Conservation (phyloP, 306 rosid genomes). For the Trifolium repens region DNA sequence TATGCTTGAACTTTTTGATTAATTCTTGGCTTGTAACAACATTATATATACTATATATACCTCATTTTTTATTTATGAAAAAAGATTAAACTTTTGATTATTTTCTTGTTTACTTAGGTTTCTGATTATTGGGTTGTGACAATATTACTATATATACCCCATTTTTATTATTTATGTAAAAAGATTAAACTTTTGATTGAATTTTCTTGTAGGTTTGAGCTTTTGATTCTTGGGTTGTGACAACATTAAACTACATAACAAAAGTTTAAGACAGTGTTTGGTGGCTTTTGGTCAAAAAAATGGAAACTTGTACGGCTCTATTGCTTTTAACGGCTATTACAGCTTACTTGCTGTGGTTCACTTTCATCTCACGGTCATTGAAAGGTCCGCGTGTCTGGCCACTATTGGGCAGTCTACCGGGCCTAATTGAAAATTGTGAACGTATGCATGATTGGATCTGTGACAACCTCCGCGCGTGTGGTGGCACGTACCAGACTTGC, state of each 20-base stretch:
- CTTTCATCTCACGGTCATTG: slow-evolving; percentile 84
- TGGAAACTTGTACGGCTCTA: slow-evolving; percentile 77
- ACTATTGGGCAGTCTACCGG: slow-evolving; percentile 85
- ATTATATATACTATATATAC: neutral
- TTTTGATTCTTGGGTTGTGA: slow-evolving; percentile 10
- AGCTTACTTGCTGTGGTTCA: slow-evolving; percentile 77
- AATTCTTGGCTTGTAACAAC: neutral
- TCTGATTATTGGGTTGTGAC: neutral
- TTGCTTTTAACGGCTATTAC: slow-evolving; percentile 75
- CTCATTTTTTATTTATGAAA: neutral
- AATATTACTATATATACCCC: neutral
- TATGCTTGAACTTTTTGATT: slow-evolving; percentile 34
- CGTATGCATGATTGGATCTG: slow-evolving; percentile 95
- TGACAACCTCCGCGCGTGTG: slow-evolving; percentile 89
- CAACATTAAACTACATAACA: neutral
- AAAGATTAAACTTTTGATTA: neutral
- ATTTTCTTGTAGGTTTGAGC: slow-evolving; percentile 6
- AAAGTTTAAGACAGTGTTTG: slow-evolving; percentile 2
- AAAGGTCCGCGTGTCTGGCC: slow-evolving; percentile 95
- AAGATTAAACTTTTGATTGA: neutral
- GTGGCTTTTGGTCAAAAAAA: slow-evolving; percentile 20
- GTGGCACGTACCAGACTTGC: slow-evolving; percentile 99
- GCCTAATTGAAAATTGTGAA: slow-evolving; percentile 76
- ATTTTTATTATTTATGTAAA: neutral
- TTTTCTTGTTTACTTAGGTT: neutral